phyloP scores from a whole-genome alignment of 768 basidiomycete genomes.

The Agaricus blazei region DNA sequence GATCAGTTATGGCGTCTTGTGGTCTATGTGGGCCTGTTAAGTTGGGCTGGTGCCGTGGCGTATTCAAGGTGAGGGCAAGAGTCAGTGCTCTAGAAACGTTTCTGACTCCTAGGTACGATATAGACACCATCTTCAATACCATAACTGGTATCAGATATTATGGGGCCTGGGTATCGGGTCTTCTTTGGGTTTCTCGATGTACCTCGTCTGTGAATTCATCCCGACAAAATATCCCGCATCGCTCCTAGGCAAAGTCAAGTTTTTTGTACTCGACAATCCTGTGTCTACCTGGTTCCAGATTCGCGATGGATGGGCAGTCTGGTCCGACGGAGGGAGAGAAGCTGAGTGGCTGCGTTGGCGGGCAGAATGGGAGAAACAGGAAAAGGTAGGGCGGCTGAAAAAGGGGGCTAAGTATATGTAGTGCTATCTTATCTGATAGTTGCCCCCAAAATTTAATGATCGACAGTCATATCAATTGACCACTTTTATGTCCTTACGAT shows the following conservation, averaged over 20 bases:
- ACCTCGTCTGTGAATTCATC: slow-evolving; percentile 52
- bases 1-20: slow-evolving; percentile 45
- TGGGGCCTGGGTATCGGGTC: slow-evolving; percentile 73
- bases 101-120: background rate
- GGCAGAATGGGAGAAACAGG: slow-evolving; percentile 44
- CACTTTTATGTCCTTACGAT: background rate
- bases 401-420: slow-evolving; percentile 9
- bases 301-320: slow-evolving; percentile 79
- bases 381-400: slow-evolving; percentile 16
- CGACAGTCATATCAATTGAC: background rate
- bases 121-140: slow-evolving; percentile 71
- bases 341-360: slow-evolving; percentile 69
- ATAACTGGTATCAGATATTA: slow-evolving; percentile 63
- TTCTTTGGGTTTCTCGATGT: slow-evolving; percentile 46
- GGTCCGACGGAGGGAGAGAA: slow-evolving; percentile 75
- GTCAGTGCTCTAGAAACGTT: background rate
- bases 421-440: background rate
- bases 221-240: slow-evolving; percentile 52
- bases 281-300: slow-evolving; percentile 62
- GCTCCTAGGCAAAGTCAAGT: slow-evolving; percentile 43
- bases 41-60: slow-evolving; percentile 63
- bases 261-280: slow-evolving; percentile 48
- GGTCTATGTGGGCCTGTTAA: slow-evolving; percentile 45
- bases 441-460: background rate
- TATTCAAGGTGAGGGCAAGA: slow-evolving; percentile 60